Percentiles rank a stretch among this genome's conserved stretches.
These are phyloP conservation scores for Trichosanthes truncata DNA, from an alignment of 306 rosid species.

Conservation along the genomic window DNA sequence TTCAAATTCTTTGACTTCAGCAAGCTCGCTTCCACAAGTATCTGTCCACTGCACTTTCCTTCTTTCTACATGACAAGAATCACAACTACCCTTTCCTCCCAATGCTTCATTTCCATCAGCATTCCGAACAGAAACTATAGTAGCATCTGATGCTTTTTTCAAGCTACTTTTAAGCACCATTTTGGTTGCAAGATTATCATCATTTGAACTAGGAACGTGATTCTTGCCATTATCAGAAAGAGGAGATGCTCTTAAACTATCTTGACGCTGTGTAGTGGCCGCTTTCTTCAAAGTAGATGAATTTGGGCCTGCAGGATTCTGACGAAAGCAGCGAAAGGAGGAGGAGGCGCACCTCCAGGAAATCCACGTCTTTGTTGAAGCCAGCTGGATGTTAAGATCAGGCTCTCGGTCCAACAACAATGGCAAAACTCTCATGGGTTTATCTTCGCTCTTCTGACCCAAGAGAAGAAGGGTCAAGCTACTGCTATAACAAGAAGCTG, in stretches of 20 bases:
- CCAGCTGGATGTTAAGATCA: slow-evolving; percentile 93
- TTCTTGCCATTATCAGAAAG: slow-evolving; percentile 49
- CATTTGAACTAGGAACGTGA: slow-evolving; percentile 28
- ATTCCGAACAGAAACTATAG: slow-evolving; percentile 31
- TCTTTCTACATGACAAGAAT: slow-evolving; percentile 38
- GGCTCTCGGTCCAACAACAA: slow-evolving; percentile 91
- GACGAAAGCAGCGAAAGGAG: slow-evolving; percentile 91
- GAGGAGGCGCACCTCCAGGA: slow-evolving; percentile 91
- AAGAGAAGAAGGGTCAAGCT: slow-evolving; percentile 88
- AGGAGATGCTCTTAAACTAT: slow-evolving; percentile 39
- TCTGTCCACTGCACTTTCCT: slow-evolving; percentile 98
- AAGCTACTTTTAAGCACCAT: slow-evolving; percentile 71
- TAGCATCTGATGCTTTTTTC: slow-evolving; percentile 38
- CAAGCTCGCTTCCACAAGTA: slow-evolving; percentile 76
- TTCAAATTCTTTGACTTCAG: slow-evolving; percentile 78
- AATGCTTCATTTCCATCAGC: slow-evolving; percentile 30
- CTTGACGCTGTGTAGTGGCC: slow-evolving; percentile 77
- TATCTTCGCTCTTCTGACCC: slow-evolving; percentile 83
- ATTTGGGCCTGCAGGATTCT: slow-evolving; percentile 73
- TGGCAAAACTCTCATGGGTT: slow-evolving; percentile 98
- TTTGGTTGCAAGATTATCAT: slow-evolving; percentile 29
- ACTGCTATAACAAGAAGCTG: slow-evolving; percentile 91
- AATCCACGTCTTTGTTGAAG: slow-evolving; percentile 65
- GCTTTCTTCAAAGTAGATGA: slow-evolving; percentile 75
- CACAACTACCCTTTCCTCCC: slow-evolving; percentile 28